Base-by-base conservation (phyloP, 768 basidiomycete genomes). In the Hemileccinum impolitum region DNA sequence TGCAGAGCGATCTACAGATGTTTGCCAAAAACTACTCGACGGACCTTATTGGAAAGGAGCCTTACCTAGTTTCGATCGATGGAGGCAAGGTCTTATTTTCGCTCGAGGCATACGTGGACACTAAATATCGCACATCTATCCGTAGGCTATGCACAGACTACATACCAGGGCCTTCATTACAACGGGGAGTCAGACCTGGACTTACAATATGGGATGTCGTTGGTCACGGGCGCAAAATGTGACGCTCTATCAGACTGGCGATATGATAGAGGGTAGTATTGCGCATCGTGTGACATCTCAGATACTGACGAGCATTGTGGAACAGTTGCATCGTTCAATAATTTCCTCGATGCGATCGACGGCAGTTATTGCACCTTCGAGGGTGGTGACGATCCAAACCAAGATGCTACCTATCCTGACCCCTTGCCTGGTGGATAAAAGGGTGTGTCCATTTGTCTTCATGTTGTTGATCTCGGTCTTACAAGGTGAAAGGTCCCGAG, bases 271-370 rank as follows among this genome's bases (percentile, higher is more conserved):
- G 30, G 61, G 69, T 54, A 30, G 3, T 54, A 46, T 14, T 18
- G 1, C 42, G 39, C 13, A 48, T 12, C 28, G 23, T 23, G 10
- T 28, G 17, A 15, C 5, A 8, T 31, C 4, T 31, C 5, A 2
- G 15, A n/a, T n/a, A n/a, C 25, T 53, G 10, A 53, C 26, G 18
- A n/a, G 23, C 23, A 23, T 23, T 6, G 23, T 23, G 3, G 11
- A 19, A 5, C 23, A 66, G 61, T 58, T 43, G 67, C 58, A 31
- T 69, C 67, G 8, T 70, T 69, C 53, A 68, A 68, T 39, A 68
- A 71, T 43, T 62, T 66, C 58, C 67, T 71, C 15, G 70, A 71
- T 10, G 70, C 68, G 12, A 49, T 71, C 35, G 71, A 72, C 39
- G 71, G 53, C 15, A 56, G 58, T 1, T 71, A 65, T 52, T 72